Base-by-base conservation (phyloP, 2,329 filamentous ascomycete species). In the Penicillium sp. region DNA sequence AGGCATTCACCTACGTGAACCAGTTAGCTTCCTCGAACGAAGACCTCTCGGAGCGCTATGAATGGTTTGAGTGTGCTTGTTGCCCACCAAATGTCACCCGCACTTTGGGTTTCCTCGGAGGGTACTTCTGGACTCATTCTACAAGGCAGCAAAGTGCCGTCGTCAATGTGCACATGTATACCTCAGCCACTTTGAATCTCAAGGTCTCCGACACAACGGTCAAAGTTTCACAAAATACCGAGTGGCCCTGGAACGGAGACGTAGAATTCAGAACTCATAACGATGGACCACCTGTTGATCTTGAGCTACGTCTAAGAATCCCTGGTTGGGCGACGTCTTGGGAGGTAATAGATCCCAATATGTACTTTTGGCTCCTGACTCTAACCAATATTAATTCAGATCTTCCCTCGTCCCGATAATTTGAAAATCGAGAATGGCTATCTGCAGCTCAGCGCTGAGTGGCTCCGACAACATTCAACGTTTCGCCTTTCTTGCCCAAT, bases 21-120 rank as follows among this genome's bases (percentile, higher is more conserved):
- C 85, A 87, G 60, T 76, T 88, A 0, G 83, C 82, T 0, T 85
- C 83, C 37, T 84, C 81, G 8, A 80, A 83, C 7, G 69, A 70
- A 1, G 78, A 85, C 58, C 76, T 78, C 19, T 85, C 81, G 22
- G 75, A 78, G 58, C 77, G 85, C 14, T 77, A 81, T 35, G 80
- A 83, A 25, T 88, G 86, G 85, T 88, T 87, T 57, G 82, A 81
- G 53, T 82, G 81, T 40, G 84, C 84, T 6, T 88, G 85, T 63
- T 88, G 86, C 67, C 86, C 86, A 3, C 86, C 85, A 0, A 88
- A 87, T 64, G 75, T 88, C 0, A 80, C 82, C 25, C 77, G 85
- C 28, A 72, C 86, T 1, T 80, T 87, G 52, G 85, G 83, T 0
- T 83, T 80, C 26, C 72, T 87, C 28, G 85, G 84, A 1, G 84